Percentiles rank a stretch among this genome's conserved stretches.
Conservation (phyloP, 2,329 filamentous ascomycete species). For the Trichoderma simmonsii region DNA sequence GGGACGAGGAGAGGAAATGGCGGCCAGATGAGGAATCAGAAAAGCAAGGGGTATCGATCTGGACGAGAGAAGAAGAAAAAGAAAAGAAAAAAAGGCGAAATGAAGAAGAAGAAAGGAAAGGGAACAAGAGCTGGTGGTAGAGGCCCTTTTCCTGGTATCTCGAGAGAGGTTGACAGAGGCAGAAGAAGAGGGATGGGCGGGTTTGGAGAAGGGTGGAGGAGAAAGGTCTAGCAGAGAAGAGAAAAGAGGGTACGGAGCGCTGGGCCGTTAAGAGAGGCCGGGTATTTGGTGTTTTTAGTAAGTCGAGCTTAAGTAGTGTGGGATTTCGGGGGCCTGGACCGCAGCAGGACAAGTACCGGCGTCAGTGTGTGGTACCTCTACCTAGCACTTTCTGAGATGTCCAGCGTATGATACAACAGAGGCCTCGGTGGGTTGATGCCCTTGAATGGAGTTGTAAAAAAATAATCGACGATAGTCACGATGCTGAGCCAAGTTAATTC, state of each 20-base stretch:
- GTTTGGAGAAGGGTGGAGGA: conserved; percentile 17
- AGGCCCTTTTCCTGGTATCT: conserved; percentile 20
- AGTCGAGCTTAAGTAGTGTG: conserved; percentile 20
- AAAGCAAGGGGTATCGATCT: conserved; percentile 28
- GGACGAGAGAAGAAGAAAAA: conserved; percentile 17
- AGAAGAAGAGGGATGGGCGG: conserved; percentile 20
- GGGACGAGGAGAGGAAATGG: conserved; percentile 24
- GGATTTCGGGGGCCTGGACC: conserved; percentile 15
- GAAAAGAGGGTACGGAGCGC: neutral
- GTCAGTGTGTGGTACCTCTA: neutral
- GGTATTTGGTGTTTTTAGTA: conserved; percentile 24
- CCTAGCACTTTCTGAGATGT: too few species aligned
- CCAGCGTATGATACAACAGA: too few species aligned
- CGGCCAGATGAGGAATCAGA: conserved; percentile 22
- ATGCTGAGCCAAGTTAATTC: neutral
- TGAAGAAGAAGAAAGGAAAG: conserved; percentile 23
- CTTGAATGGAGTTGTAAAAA: too few species aligned
- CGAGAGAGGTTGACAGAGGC: neutral
- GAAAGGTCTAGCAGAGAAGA: conserved; percentile 21
- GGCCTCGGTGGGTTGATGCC: too few species aligned
- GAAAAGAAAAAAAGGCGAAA: conserved; percentile 23
- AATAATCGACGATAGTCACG: neutral
- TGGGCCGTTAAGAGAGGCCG: conserved; percentile 25
- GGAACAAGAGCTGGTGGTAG: conserved; percentile 21
- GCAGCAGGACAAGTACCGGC: neutral